Evolutionary conservation across 108 stramenopile species (phyloP), one percentile per base, ranked within the genome.

Genomic region (Seminavis robusta): DNA sequence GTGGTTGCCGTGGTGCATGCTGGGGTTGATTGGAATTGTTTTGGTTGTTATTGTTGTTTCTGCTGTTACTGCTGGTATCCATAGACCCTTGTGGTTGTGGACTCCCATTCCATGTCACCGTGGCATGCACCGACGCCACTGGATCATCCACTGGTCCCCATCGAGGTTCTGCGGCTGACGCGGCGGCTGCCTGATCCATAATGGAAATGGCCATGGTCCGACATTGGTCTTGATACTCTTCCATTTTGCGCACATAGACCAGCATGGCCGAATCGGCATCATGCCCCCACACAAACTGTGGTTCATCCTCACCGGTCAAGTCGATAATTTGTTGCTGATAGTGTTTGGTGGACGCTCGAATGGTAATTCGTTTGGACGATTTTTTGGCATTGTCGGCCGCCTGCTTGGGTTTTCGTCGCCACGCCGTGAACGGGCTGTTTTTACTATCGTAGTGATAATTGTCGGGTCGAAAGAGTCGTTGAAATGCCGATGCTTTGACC

Each of bases 111-210:
- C 90, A 92, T 1, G 79, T 76, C 13, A 67, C 55, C 36, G 68
- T 76, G 4, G 70, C 80, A 20, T 73, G 69, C n/a, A 92, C 66
- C 33, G 68, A 67, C 33, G 54, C 38, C 13, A 92, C 64, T 10
- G 84, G 84, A 42, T 86, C 86, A 52, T 85, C 86, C 5, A 56
- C 50, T 1, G 90, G 82, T 17, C 90, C 90, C 84, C 84, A 92
- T 20, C 83, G 36, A 2, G 86, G 86, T 25, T 74, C 50, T 13
- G 61, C 16, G 27, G 39, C 39, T 21, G 59, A 45, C 15, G 40
- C 33, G 16, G 61, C 59, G 2, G 44, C 72, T 47, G 69, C 63
- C 31, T 67, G 66, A 45, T 72, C 74, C 1, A 80, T 58, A 25
- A 75, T 20, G 7, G 28, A 24, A 23, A 62, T 25, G 5, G 74